Evolutionary conservation across 140 eudicot species (phyloP).

Genomic region (Cichorium intybus): DNA sequence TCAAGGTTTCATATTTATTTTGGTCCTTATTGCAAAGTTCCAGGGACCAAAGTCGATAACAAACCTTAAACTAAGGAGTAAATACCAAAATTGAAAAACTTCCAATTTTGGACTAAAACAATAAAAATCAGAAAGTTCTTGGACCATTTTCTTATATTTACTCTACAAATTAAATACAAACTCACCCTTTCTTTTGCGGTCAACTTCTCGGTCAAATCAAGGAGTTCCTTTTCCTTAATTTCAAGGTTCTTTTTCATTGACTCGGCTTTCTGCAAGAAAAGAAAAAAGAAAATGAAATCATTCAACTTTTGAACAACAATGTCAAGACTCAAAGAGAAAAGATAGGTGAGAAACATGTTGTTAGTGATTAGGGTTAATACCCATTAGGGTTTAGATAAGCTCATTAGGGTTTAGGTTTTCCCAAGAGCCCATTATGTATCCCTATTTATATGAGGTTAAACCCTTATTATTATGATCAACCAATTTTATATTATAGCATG

Average conservation of each 20-base stretch:
- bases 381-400: no score
- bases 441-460: no score
- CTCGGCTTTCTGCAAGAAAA: constrained; percentile 55
- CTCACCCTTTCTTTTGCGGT: constrained; percentile 74
- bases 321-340: neutral
- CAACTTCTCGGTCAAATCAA: constrained; percentile 53
- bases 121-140: neutral
- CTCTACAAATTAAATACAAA: constrained; percentile 12
- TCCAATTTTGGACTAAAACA: neutral
- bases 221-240: constrained; percentile 63
- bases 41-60: no score
- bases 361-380: no score
- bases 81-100: neutral
- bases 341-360: constrained; percentile 30
- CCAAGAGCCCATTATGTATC: no score
- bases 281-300: neutral
- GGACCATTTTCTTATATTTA: no score
- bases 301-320: neutral
- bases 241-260: constrained; percentile 45
- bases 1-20: no score
- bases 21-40: no score
- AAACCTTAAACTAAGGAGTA: no score
- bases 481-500: no score
- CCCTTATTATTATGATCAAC: no score
- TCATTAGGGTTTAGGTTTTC: no score